Conservation (phyloP, 306 rosid species). For the Rubus parviflorus region DNA sequence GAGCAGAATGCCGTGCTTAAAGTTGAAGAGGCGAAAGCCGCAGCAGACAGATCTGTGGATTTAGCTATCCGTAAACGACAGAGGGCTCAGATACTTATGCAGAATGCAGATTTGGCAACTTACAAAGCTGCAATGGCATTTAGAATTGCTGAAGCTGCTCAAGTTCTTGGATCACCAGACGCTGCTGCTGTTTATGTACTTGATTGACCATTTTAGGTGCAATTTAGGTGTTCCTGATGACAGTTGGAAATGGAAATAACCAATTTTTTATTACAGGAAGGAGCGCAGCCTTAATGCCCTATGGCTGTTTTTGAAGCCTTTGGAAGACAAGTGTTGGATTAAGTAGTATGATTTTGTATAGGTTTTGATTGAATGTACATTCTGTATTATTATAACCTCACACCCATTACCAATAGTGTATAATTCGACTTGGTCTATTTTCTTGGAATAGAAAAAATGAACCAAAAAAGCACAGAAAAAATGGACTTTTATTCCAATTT, state of each 20-base stretch:
- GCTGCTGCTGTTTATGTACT: conserved; percentile 47
- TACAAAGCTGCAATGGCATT: conserved; percentile 59
- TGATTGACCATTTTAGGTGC: conserved; percentile 37
- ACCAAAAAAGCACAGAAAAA: conserved; percentile 8
- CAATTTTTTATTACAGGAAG: conserved; percentile 22
- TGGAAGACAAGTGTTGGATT: conserved; percentile 22
- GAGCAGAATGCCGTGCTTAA: conserved; percentile 41
- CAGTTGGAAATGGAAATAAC: conserved; percentile 23
- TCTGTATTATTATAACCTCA: conserved; percentile 52
- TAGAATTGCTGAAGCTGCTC: conserved; percentile 62
- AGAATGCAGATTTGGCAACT: conserved; percentile 66
- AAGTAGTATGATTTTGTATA: conserved; percentile 60
- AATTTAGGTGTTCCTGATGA: conserved; percentile 25
- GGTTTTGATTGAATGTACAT: conserved; percentile 62
- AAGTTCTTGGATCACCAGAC: conserved; percentile 35
- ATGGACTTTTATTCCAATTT: neutral
- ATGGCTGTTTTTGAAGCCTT: conserved; percentile 34
- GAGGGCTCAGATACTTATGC: conserved; percentile 59
- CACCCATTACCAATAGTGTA: conserved; percentile 40
- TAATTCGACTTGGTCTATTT: conserved; percentile 38
- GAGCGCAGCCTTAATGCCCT: conserved; percentile 21
- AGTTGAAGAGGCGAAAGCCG: conserved; percentile 54
- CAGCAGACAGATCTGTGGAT: conserved; percentile 41
- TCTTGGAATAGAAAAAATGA: conserved; percentile 9
- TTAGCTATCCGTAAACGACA: conserved; percentile 57